A percentile compares a stretch with the other conserved stretches of the same genome.
These are phyloP conservation scores for Zygotorulaspora florentina DNA, from an alignment of 805 yeast species.

Conservation along the genomic window DNA sequence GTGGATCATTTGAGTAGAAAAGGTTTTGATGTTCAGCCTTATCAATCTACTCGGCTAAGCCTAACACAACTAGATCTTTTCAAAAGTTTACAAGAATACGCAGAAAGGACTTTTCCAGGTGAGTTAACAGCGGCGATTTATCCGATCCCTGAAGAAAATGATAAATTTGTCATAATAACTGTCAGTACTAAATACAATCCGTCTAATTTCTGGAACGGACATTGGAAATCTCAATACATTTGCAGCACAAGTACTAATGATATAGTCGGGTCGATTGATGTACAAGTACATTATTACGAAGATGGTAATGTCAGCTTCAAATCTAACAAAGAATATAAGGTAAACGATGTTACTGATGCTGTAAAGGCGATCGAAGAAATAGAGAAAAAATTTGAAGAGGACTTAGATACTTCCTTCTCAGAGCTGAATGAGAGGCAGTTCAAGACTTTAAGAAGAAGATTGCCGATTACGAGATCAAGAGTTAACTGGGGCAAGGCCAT, in stretches of 20 bases:
- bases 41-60: conserved; percentile 21
- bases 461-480: conserved; percentile 87
- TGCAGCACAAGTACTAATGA: conserved; percentile 34
- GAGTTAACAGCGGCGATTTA: conserved; percentile 44
- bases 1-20: conserved; percentile 50
- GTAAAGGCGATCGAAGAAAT: conserved; percentile 47
- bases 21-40: conserved; percentile 51
- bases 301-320: conserved; percentile 90
- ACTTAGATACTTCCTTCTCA: conserved; percentile 58
- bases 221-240: conserved; percentile 70
- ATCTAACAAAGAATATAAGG: conserved; percentile 38
- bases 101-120: conserved; percentile 64
- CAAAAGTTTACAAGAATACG: conserved; percentile 41
- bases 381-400: conserved; percentile 58
- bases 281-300: conserved; percentile 89
- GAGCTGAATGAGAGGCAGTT: conserved; percentile 75
- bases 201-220: conserved; percentile 82
- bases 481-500: conserved; percentile 95
- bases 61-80: conserved; percentile 18
- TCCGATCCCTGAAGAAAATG: conserved; percentile 28
- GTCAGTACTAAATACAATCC: conserved; percentile 71
- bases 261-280: conserved; percentile 51
- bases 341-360: conserved; percentile 21
- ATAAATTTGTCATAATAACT: conserved; percentile 46
- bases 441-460: conserved; percentile 80